phyloP scores from a whole-genome alignment of 352 stramenopile species.

The Pythium monospermum region DNA sequence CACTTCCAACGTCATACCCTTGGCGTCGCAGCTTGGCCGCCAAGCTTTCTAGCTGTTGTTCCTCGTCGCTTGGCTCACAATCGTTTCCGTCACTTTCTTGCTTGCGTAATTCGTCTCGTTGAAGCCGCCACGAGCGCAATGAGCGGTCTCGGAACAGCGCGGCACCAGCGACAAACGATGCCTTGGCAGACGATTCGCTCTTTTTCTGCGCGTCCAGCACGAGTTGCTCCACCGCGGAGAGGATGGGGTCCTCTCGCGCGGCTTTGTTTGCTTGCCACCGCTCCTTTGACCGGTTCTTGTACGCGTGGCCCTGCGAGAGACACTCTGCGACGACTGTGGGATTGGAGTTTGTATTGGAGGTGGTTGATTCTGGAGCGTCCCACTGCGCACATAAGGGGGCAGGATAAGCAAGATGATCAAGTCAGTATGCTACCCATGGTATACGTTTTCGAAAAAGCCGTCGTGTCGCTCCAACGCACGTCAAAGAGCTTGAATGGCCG shows the following conservation, averaged over 20 bases:
- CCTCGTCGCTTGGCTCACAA: not conserved
- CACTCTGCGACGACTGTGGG: constrained; percentile 23
- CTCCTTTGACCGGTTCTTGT: constrained; percentile 37
- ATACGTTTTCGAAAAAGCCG: not conserved
- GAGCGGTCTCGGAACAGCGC: constrained; percentile 50
- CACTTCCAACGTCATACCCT: constrained; percentile 40
- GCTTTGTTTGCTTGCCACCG: constrained; percentile 41
- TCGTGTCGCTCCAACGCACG: constrained; percentile 4
- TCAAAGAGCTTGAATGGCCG: constrained; percentile 25
- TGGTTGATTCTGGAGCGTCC: constrained; percentile 5
- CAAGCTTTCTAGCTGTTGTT: constrained; percentile 38
- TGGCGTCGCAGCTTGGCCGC: constrained; percentile 38
- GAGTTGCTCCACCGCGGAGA: constrained; percentile 34
- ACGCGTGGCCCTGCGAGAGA: constrained; percentile 35
- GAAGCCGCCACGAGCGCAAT: constrained; percentile 56
- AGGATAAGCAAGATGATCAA: not conserved
- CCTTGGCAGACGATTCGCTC: constrained; percentile 1
- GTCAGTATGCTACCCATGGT: too few species aligned
- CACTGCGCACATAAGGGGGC: constrained; percentile 8
- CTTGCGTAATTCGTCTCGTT: constrained; percentile 41
- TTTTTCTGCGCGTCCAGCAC: constrained; percentile 20
- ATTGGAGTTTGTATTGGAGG: not conserved
- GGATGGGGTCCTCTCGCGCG: constrained; percentile 39
- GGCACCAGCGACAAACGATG: too few species aligned
- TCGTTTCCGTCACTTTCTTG: not conserved